Conservation (phyloP, 2,329 filamentous ascomycete species). For the Penicillium sp. region DNA sequence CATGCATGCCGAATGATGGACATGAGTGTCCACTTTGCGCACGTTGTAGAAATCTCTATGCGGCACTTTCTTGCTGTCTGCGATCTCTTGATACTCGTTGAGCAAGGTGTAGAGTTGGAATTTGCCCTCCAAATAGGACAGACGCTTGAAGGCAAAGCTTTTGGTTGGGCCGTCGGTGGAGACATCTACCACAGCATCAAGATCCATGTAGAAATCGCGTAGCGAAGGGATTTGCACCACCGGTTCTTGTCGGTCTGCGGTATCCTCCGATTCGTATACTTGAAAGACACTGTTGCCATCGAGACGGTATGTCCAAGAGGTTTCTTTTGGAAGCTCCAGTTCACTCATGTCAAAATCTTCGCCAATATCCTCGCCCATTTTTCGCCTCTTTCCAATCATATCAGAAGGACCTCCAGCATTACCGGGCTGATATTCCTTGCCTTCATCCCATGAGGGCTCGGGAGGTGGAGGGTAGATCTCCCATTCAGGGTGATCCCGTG, state of each 20-base stretch:
- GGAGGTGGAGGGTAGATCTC: slow-evolving; percentile 88
- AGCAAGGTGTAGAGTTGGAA: slow-evolving; percentile 92
- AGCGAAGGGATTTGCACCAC: slow-evolving; percentile 85
- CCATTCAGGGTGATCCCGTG: slow-evolving; percentile 81
- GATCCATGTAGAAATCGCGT: slow-evolving; percentile 92
- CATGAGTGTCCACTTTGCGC: slow-evolving; percentile 96
- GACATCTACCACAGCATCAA: slow-evolving; percentile 83
- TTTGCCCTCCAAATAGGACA: slow-evolving; percentile 95
- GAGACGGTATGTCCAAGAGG: slow-evolving; percentile 73
- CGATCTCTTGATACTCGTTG: slow-evolving; percentile 97
- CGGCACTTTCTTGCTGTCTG: slow-evolving; percentile 95
- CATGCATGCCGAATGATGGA: slow-evolving; percentile 99
- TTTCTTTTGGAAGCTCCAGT: slow-evolving; percentile 69
- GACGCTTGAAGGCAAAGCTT: slow-evolving; percentile 90
- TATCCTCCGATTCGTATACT: slow-evolving; percentile 73
- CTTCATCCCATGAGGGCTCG: slow-evolving; percentile 82
- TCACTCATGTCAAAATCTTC: slow-evolving; percentile 88
- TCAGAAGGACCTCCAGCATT: slow-evolving; percentile 43
- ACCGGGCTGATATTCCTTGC: slow-evolving; percentile 48
- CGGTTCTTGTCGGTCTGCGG: slow-evolving; percentile 65
- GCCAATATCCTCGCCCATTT: slow-evolving; percentile 86
- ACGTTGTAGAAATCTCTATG: slow-evolving; percentile 99
- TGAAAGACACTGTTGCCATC: slow-evolving; percentile 89
- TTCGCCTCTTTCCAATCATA: slow-evolving; percentile 64
- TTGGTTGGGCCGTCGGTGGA: slow-evolving; percentile 95